Evolutionary conservation across 208 protist genomes (phyloP), one percentile per base, ranked within the genome.

Genomic region (Wallacemonas sp.): DNA sequence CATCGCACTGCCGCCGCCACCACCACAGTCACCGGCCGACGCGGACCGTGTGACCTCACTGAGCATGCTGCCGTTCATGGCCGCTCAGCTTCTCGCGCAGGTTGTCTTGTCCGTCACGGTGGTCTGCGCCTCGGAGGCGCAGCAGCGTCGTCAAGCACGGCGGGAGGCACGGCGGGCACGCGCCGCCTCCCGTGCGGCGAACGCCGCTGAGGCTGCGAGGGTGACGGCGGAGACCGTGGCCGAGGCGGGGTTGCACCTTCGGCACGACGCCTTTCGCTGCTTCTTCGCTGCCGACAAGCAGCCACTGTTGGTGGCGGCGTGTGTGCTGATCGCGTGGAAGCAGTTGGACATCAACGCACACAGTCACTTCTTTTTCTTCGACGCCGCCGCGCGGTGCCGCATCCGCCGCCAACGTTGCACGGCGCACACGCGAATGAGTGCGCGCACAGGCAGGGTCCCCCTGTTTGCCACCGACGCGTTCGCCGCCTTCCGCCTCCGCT

Each of bases 281-380:
- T 71, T 65, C 21, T 66, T 64, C 38, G 21, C 32, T 3, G 13
- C 26, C 2, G 32, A 64, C n/a, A 45, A 74, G 10, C 68, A 71
- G 37, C 48, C 63, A 22, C 22, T 76, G 29, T 26, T 76, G 9
- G 68, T 79, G 38, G 64, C 68, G 1, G 64, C 78, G 5, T 84
- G 60, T 45, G 52, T 76, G 15, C 53, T 79, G n/a, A 26, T 68
- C 1, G 65, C 48, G 19, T 84, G 78, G 78, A 84, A 84, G 48
- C 71, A 61, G 34, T 24, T 66, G 36, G 72, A 84, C 32, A 32
- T 66, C 27, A 65, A 84, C 50, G 78, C 78, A 8, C 5, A 41
- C 22, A 6, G 4, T 3, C 24, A 34, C 5, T 24, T 57, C 13
- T 57, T 57, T 19, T 57, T 57, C n/a, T 24, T 34, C 15, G 21